Evolutionary conservation across 192 early-diverging fungal genomes (phyloP), one percentile per base, ranked within the genome.

Genomic region (Gamsiella multidivaricata): DNA sequence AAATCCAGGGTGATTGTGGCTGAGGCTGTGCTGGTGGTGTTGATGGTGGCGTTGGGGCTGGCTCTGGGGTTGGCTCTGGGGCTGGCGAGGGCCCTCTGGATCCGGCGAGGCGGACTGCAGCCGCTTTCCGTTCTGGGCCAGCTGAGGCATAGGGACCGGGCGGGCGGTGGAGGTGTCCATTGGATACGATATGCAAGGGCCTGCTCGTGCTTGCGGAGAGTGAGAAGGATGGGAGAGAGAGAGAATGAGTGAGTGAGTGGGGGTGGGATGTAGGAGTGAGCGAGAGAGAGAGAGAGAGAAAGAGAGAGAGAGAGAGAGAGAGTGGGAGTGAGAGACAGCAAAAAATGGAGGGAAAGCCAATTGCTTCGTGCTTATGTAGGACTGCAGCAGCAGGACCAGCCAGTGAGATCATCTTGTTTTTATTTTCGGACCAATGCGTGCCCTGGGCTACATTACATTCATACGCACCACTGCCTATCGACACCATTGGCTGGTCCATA

Each of bases 141-240:
- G 2, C 31, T 49, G 50, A 25, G 71, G 49, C 15, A 52, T 7
- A 5, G 49, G 15, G 18, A 63, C 47, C 3, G 69, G 53, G 14
- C 60, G 61, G 50, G 60, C 32, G 15, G 65, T 1, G 15, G 56
- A 45, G 45, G 45, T 34, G 20, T 68, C 53, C 63, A 65, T 65
- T 20, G 29, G 28, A 37, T 31, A 20, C 20, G 20, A 20, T 20
- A 20, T 12, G 22, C 22, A 12, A 20, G 47, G 22, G 47, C 6
- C 9, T 50, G 9, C 20, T 50, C 20, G n/a, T n/a, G n/a, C n/a
- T n/a, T n/a, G n/a, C n/a, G n/a, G n/a, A n/a, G n/a, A n/a, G n/a
- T n/a, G n/a, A n/a, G 6, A 23, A 28, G 39, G 56, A 23, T 22
- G 42, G 29, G 31, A 34, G 32, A 26, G 23, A 47, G 54, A 51